Base-by-base conservation (phyloP, 805 yeast species). In the Cyberlindnera amylophila region DNA sequence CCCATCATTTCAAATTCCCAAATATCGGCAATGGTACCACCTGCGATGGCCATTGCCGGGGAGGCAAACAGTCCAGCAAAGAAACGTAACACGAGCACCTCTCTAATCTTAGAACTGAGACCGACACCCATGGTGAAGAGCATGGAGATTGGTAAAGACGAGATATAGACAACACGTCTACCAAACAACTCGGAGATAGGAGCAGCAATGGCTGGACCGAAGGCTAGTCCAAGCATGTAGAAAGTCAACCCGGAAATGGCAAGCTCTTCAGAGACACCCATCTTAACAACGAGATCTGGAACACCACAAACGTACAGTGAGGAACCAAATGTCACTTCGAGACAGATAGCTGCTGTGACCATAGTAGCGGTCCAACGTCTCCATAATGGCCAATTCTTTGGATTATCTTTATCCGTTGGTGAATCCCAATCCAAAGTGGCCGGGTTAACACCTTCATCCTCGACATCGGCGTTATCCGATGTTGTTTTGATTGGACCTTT, bases 1-100 rank as follows among this genome's bases (percentile, higher is more conserved):
- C 88, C 84, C 57, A 80, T 64, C 57, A 79, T 78, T 32, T 75
- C 73, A 27, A 81, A 77, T 16, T 70, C 74, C 81, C 90, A 88
- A 36, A 87, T 63, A 64, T 88, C 96, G 41, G 81, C 67, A 47
- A 88, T 77, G 5, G 93, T 81, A 49, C 96, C 96, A 40, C 90
- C 88, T 11, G 88, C 91, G 50, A 86, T 78, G 9, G 95, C 82
- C 65, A 88, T 70, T 2, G 90, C 88, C 3, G 93, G 95, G 2
- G 90, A 80, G 1, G 93, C 87, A 37, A 82, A 72, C 23, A 82
- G 70, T 1, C 95, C 95, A 16, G 83, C 69, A 53, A 88, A 76
- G 56, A 85, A 84, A 53, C 96, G 66, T 34, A 86, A 67, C 5
- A 88, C 81, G 36, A 87, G 64, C 23, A 85, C 69, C 10, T 75